phyloP scores from a whole-genome alignment of 2,329 filamentous ascomycete species.

The Epichloe sylvatica region DNA sequence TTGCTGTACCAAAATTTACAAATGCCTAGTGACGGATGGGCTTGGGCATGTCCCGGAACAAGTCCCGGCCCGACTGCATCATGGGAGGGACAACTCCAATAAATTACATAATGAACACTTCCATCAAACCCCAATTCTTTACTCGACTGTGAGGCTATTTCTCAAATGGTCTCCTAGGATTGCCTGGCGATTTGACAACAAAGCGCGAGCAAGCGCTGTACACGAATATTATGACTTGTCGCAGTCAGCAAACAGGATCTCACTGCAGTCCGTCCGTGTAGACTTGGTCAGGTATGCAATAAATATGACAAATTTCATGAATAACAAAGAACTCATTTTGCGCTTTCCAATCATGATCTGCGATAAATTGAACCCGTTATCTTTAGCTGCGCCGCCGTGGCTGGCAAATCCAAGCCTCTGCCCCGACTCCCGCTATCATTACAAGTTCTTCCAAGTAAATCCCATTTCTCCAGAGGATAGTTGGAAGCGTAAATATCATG shows the following conservation, averaged over 20 bases:
- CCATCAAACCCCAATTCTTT: background rate
- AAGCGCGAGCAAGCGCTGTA: too few relatives aligned
- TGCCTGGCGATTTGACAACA: too few relatives aligned
- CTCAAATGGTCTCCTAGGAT: too few relatives aligned
- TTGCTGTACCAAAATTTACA: slow-evolving; percentile 2
- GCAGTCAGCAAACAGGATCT: background rate
- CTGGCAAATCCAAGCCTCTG: background rate
- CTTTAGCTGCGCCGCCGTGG: background rate
- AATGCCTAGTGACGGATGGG: background rate
- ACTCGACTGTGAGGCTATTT: too few relatives aligned
- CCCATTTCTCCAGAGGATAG: background rate
- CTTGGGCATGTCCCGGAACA: slow-evolving; percentile 7
- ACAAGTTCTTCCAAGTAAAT: background rate
- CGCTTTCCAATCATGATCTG: background rate
- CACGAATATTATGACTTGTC: too few relatives aligned
- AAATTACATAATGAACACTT: background rate
- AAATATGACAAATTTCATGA: background rate
- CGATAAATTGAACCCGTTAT: background rate
- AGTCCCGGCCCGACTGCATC: slow-evolving; percentile 5
- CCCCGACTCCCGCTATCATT: background rate
- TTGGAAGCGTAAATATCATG: background rate
- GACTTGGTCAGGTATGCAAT: background rate
- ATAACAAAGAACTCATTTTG: background rate
- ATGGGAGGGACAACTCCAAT: background rate
- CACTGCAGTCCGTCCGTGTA: background rate